A percentile compares a stretch with the other conserved stretches of the same genome.
These are phyloP conservation scores for Ophiosphaerella korrae DNA, from an alignment of 2,329 filamentous ascomycete genomes.

Conservation along the genomic window DNA sequence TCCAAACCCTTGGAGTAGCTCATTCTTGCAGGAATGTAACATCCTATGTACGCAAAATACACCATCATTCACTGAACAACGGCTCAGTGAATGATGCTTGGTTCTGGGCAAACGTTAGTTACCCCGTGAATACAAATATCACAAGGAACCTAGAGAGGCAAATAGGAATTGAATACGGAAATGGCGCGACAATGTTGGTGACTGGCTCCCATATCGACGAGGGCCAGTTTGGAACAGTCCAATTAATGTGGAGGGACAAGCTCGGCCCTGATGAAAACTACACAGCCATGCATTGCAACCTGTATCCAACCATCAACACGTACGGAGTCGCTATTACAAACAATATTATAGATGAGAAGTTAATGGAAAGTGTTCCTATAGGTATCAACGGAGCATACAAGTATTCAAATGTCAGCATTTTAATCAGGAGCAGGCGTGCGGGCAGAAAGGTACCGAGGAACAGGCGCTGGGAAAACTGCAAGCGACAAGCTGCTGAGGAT, in stretches of 20 bases:
- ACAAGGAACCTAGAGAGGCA: too few species aligned
- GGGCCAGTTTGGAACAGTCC: neutral
- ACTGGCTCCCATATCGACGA: neutral
- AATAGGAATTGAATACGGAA: too few species aligned
- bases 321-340: constrained; percentile 5
- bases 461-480: neutral
- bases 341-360: constrained; percentile 1
- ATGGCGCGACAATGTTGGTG: too few species aligned
- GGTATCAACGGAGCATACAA: neutral
- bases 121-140: neutral
- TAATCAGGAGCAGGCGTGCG: neutral
- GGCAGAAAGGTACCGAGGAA: neutral
- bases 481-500: neutral
- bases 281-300: constrained; percentile 2
- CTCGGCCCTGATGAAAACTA: neutral
- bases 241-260: neutral
- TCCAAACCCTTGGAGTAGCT: neutral
- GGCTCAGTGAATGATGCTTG: neutral
- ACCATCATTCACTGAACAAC: neutral
- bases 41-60: neutral
- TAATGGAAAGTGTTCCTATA: constrained; percentile 2
- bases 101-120: neutral
- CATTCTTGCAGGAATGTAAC: neutral
- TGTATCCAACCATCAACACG: constrained; percentile 9
- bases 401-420: too few species aligned